Conservation (phyloP, 306 rosid genomes). For the Leucaena leucocephala region DNA sequence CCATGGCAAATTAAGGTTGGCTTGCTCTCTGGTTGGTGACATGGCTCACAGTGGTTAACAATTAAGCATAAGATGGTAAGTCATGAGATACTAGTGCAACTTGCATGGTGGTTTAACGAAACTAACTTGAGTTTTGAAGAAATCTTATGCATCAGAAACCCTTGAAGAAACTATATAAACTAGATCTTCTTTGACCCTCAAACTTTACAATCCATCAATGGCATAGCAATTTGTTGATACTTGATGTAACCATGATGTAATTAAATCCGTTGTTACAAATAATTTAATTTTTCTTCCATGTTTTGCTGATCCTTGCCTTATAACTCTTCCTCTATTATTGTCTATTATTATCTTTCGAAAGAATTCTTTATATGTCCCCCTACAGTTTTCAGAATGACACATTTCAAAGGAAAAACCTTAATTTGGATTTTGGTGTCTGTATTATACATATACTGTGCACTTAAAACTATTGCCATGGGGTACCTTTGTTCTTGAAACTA, state of each 20-base stretch:
- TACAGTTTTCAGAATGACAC: background rate
- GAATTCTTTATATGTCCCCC: background rate
- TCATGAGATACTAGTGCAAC: background rate
- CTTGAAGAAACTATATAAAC: constrained; percentile 26
- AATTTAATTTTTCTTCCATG: background rate
- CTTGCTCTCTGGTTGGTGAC: constrained; percentile 19
- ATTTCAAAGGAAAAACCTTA: background rate
- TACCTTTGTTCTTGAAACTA: background rate
- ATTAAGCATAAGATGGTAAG: background rate
- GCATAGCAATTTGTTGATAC: background rate
- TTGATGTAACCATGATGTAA: background rate
- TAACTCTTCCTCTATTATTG: background rate
- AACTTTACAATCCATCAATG: background rate
- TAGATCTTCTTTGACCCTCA: background rate
- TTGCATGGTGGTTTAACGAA: background rate
- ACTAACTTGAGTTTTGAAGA: constrained; percentile 1
- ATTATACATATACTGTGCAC: background rate
- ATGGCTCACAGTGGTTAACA: background rate
- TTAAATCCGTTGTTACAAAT: constrained; percentile 10
- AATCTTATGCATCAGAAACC: constrained; percentile 15
- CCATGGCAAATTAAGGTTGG: constrained; percentile 22
- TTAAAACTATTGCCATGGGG: background rate
- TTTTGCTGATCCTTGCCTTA: background rate
- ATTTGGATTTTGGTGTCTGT: background rate
- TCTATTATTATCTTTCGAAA: background rate